Conservation (phyloP, 192 early-diverging fungal genomes). For the Umbelopsis ramanniana region DNA sequence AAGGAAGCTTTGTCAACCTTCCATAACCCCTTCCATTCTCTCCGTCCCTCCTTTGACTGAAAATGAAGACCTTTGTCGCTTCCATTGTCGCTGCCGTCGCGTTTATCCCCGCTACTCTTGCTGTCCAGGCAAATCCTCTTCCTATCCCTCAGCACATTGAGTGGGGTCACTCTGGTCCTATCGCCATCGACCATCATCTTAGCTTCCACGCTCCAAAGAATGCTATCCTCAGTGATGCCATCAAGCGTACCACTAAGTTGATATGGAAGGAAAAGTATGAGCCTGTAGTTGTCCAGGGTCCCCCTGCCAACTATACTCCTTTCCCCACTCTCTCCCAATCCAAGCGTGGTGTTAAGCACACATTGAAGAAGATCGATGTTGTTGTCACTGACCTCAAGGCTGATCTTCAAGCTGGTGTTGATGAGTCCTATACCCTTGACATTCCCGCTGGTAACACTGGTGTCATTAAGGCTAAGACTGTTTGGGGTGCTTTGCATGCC, state of each 20-base stretch:
- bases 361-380: slow-evolving; percentile 47
- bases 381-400: slow-evolving; percentile 47
- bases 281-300: slow-evolving; percentile 43
- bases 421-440: slow-evolving; percentile 70
- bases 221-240: slow-evolving; percentile 48
- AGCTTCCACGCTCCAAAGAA: slow-evolving; percentile 33
- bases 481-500: slow-evolving; percentile 70
- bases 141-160: slow-evolving; percentile 40
- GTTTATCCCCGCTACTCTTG: slow-evolving; percentile 35
- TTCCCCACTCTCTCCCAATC: slow-evolving; percentile 21
- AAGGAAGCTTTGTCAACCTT: not conserved
- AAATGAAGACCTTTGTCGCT: slow-evolving; percentile 18
- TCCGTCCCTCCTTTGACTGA: slow-evolving; percentile 20
- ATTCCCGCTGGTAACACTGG: slow-evolving; percentile 48
- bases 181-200: slow-evolving; percentile 38
- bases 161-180: slow-evolving; percentile 42
- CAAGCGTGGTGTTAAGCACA: not conserved
- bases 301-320: slow-evolving; percentile 33
- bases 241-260: slow-evolving; percentile 52
- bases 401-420: slow-evolving; percentile 58
- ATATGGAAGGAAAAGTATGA: slow-evolving; percentile 55
- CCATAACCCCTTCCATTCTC: not conserved
- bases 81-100: slow-evolving; percentile 48
- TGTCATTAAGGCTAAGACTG: slow-evolving; percentile 57
- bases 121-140: slow-evolving; percentile 50